A percentile compares a stretch with the other conserved stretches of the same genome.
These are phyloP conservation scores for Athelia sp. DNA, from an alignment of 1,284 basidiomycete genomes.

Conservation along the genomic window DNA sequence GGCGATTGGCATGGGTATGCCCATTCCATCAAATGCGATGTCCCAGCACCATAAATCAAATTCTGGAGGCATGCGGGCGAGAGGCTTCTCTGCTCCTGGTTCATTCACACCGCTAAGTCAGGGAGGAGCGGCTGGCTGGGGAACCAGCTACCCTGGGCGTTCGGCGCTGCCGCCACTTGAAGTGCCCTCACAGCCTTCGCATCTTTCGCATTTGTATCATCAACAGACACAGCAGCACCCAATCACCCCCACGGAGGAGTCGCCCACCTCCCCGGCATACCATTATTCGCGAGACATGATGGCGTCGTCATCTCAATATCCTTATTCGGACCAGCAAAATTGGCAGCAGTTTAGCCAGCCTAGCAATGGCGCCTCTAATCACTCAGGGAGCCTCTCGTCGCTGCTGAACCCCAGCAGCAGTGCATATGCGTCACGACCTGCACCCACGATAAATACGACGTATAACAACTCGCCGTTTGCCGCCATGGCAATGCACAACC, in stretches of 20 bases:
- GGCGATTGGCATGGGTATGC: constrained; percentile 52
- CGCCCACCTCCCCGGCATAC: constrained; percentile 51
- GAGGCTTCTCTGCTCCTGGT: constrained; percentile 77
- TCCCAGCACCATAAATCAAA: constrained; percentile 3
- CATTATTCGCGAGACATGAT: constrained; percentile 33
- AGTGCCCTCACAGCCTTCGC: constrained; percentile 65
- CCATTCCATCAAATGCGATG: constrained; percentile 35
- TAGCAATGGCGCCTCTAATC: constrained; percentile 46
- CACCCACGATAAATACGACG: constrained; percentile 64
- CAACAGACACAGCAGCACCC: constrained; percentile 59
- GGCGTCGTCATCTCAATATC: constrained; percentile 52
- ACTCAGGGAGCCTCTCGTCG: constrained; percentile 71
- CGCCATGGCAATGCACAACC: constrained; percentile 57
- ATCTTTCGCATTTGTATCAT: constrained; percentile 40
- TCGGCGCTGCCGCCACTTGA: constrained; percentile 74
- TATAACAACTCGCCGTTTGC: constrained; percentile 59
- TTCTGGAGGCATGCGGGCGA: constrained; percentile 43
- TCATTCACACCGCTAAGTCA: constrained; percentile 67
- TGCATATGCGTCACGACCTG: constrained; percentile 50
- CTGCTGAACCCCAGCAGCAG: constrained; percentile 69
- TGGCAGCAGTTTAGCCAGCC: constrained; percentile 60
- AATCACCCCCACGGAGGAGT: constrained; percentile 62
- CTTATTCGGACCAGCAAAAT: constrained; percentile 46
- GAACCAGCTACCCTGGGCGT: constrained; percentile 49
- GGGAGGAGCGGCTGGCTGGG: constrained; percentile 50